Percentiles rank a stretch among this genome's conserved stretches.
Evolutionary conservation across 306 rosid species (phyloP).

Genomic region (Lagenaria siceraria): DNA sequence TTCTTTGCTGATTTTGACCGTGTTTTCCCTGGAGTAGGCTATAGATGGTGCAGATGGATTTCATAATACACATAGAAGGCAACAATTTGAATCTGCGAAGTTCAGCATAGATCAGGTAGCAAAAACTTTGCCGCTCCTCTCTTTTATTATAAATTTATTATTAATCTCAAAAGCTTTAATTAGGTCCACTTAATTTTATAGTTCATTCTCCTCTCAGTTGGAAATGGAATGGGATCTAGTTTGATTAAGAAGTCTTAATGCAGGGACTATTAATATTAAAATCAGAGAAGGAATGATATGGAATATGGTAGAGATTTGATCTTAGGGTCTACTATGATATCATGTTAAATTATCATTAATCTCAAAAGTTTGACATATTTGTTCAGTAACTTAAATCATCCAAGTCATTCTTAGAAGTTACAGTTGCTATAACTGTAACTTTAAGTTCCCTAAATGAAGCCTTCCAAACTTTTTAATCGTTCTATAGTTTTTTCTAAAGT

Average conservation of each 20-base stretch:
- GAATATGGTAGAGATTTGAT: background rate
- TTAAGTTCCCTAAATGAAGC: background rate
- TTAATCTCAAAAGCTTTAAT: background rate
- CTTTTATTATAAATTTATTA: background rate
- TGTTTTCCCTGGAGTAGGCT: conserved; percentile 38
- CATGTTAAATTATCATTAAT: background rate
- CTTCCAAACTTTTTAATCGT: background rate
- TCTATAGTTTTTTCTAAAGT: background rate
- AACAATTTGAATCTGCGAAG: conserved; percentile 64
- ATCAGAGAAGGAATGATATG: background rate
- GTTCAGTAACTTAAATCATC: background rate
- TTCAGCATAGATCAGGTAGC: conserved; percentile 86
- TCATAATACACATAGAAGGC: conserved; percentile 80
- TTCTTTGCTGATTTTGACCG: conserved; percentile 6
- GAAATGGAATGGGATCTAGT: background rate
- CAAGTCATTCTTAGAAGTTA: background rate
- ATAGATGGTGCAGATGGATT: conserved; percentile 81
- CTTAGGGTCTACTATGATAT: background rate
- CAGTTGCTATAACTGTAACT: background rate
- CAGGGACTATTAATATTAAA: background rate
- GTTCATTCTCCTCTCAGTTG: background rate
- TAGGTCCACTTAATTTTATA: background rate
- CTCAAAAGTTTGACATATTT: background rate
- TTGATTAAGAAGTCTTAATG: background rate
- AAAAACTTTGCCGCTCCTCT: background rate